phyloP scores from a whole-genome alignment of 768 basidiomycete species.

The Termitomyces sp. region DNA sequence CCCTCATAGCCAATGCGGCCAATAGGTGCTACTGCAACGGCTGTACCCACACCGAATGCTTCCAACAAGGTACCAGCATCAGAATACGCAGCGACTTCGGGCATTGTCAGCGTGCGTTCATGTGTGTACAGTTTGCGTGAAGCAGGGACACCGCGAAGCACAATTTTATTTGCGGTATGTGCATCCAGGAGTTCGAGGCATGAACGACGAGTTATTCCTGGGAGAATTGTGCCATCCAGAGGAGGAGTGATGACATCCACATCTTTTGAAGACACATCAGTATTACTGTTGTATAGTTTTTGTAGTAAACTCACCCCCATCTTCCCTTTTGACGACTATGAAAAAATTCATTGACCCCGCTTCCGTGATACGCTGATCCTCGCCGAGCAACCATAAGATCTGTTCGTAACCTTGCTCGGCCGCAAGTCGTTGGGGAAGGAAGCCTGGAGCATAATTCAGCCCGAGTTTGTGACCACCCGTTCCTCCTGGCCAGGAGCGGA shows the following conservation, averaged over 20 bases:
- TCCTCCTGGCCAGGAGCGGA: constrained; percentile 50
- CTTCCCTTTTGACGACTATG: constrained; percentile 51
- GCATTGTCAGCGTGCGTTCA: constrained; percentile 60
- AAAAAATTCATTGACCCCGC: constrained; percentile 84
- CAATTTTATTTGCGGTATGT: constrained; percentile 43
- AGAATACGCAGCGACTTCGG: constrained; percentile 42
- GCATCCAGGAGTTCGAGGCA: constrained; percentile 58
- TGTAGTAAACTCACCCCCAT: constrained; percentile 38
- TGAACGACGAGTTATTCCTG: constrained; percentile 86
- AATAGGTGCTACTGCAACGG: constrained; percentile 62
- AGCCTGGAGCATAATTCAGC: constrained; percentile 56
- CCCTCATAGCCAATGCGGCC: constrained; percentile 50
- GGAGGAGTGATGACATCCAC: constrained; percentile 79
- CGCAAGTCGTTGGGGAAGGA: constrained; percentile 63
- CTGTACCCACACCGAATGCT: constrained; percentile 75
- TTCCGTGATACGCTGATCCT: constrained; percentile 44
- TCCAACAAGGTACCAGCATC: constrained; percentile 59
- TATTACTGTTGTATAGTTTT: neutral
- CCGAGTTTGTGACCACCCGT: constrained; percentile 81
- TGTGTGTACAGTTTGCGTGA: constrained; percentile 33
- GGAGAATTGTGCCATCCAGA: constrained; percentile 82
- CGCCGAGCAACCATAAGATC: constrained; percentile 72
- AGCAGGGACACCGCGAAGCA: constrained; percentile 36
- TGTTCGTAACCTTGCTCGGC: constrained; percentile 68
- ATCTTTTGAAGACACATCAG: constrained; percentile 27